Evolutionary conservation across 495 filamentous ascomycete genomes (phyloP), one percentile per base, ranked within the genome.

Genomic region (Penicillium verhagenii): DNA sequence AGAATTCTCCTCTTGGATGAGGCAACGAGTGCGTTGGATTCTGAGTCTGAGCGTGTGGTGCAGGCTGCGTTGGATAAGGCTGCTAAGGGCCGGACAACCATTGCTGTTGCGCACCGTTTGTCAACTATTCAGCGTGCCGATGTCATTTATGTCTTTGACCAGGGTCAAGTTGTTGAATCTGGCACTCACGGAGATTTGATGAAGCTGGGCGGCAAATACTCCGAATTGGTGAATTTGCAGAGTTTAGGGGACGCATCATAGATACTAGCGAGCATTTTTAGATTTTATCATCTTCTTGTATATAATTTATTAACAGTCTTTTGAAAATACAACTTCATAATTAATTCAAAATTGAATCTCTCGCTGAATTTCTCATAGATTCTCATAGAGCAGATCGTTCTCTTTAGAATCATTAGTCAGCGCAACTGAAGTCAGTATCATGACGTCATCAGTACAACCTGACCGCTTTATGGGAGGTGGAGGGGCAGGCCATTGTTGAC

Each of bases 1-100:
- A 79, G 82, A 64, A 72, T 89, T 31, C 71, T 89, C 14, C 49
- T 52, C 10, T n/a, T 52, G 4, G 49, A 52, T 18, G 49, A 52
- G 18, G 49, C 49, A 4, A 52, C 49, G 1, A 25, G 19, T 26
- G 49, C 49, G 10, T 23, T 52, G 4, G 49, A 52, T 37, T 28
- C 49, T 9, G 23, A 26, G 37, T 42, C 49, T 42, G 49, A 52
- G 24, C 35, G 25, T 14, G 21, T 52, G 1, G 49, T 43, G 11
- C 49, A 52, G 26, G 21, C 20, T 40, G 49, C 49, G 3, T 18
- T 52, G n/a, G 24, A 43, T 28, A 25, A 40, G 10, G 37, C 24
- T 19, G 25, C 37, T 14, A 38, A 23, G 14, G 49, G 37, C 8
- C 49, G 49, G 1, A 52, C 37, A 1, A 52, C 49, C 1, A 43